phyloP scores from a whole-genome alignment of 352 stramenopile genomes.

The Blastocystis sp. region DNA sequence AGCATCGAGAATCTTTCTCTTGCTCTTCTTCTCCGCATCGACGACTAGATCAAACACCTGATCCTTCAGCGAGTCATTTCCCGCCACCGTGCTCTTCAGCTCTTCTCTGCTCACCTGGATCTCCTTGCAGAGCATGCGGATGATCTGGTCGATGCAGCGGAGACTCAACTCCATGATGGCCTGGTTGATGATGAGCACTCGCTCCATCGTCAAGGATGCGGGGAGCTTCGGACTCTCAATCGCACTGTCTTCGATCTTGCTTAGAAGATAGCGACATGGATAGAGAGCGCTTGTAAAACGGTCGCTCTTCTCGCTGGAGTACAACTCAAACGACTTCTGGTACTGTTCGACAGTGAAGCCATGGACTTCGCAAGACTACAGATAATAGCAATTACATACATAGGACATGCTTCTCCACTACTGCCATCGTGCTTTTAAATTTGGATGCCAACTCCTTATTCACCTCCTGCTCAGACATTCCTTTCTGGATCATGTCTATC shows the following conservation, averaged over 20 bases:
- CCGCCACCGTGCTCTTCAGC: not conserved
- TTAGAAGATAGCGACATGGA: conserved; percentile 19
- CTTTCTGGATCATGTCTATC: conserved; percentile 26
- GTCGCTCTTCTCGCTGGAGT: not conserved
- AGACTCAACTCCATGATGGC: conserved; percentile 1
- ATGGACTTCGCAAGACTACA: conserved; percentile 22
- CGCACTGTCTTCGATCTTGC: conserved; percentile 24
- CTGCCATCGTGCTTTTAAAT: conserved; percentile 49
- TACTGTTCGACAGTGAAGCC: not conserved
- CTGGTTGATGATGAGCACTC: not conserved
- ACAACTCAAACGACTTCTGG: not conserved
- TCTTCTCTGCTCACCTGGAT: not conserved
- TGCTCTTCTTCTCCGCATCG: conserved; percentile 53
- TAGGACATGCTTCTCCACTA: conserved; percentile 41
- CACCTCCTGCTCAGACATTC: conserved; percentile 32
- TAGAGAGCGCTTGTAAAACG: conserved; percentile 11
- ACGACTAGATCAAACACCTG: conserved; percentile 54
- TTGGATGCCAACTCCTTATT: not conserved
- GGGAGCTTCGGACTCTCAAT: conserved; percentile 4
- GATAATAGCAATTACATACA: not conserved
- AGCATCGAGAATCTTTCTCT: conserved; percentile 10
- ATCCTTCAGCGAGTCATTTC: not conserved
- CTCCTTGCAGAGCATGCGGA: conserved; percentile 12
- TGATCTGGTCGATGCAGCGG: conserved; percentile 12
- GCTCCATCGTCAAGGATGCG: not conserved